Evolutionary conservation across 352 stramenopile genomes (phyloP), one percentile per base, ranked within the genome.

Genomic region (Aphanomyces invadans): DNA sequence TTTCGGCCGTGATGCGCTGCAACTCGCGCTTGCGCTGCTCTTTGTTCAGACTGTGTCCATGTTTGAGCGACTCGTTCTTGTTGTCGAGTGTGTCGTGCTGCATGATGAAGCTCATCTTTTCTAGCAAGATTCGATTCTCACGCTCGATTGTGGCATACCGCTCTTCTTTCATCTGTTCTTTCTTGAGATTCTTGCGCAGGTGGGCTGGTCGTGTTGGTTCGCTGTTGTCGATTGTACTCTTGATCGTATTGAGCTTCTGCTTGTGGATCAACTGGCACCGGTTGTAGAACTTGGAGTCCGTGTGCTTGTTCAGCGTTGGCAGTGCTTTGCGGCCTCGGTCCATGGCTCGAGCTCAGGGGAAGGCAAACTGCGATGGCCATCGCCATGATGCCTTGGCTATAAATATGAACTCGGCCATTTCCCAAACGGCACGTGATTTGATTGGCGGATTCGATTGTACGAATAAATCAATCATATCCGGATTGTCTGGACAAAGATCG

Each of bases 51-150:
- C 84, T 93, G 72, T 90, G 81, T 12, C 80, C 74, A 68, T 91
- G 90, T 12, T 57, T 59, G 42, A 91, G 76, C 17, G 86, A 75
- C 53, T 91, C 79, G 64, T 89, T 93, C 70, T 91, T 91, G 76
- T 89, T 92, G 73, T 95, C 86, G 9, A 92, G 71, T 61, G 83
- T 83, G 54, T 93, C 85, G 53, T 76, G 88, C 72, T 93, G 85
- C 86, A 95, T 95, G 71, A 99, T 99, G 65, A 95, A 83, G 12
- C 89, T 97, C 95, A 99, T 99, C 72, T 98, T 98, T 71, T 98
- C 89, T 39, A 99, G 77, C 59, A 99, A 68, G 45, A 99, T 93
- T 57, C 94, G 87, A 72, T 99, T 99, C 72, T 98, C 96, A 19
- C 90, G 89, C 76, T 98, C 95, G 67, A 98, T 98, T 70, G 96